A percentile compares a stretch with the other conserved stretches of the same genome.
Conservation (phyloP, 2,329 filamentous ascomycete species). For the Aspergillus arachidicola region DNA sequence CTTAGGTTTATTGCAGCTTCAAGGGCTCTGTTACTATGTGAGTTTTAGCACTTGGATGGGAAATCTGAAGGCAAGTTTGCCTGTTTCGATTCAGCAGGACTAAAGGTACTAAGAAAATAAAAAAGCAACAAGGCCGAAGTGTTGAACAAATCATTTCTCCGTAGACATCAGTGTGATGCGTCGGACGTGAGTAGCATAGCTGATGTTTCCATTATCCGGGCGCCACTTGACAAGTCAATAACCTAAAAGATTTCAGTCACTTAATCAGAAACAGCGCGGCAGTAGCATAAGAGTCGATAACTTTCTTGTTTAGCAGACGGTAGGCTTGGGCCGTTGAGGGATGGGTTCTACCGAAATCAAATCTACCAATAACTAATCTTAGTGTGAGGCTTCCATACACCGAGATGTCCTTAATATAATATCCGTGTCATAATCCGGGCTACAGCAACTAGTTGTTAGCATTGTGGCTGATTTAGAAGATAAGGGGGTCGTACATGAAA, state of each 20-base stretch:
- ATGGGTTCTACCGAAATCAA: slow-evolving; percentile 6
- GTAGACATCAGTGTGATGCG: background rate
- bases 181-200: background rate
- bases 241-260: background rate
- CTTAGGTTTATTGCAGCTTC: background rate
- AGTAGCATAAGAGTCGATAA: background rate
- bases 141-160: slow-evolving; percentile 5
- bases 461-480: background rate
- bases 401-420: slow-evolving; percentile 37
- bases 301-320: slow-evolving; percentile 2
- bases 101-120: background rate
- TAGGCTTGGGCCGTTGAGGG: slow-evolving; percentile 22
- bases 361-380: background rate
- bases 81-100: background rate
- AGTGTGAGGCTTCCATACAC: background rate
- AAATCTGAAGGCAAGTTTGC: background rate
- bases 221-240: background rate
- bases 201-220: background rate
- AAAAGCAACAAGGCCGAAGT: background rate
- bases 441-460: slow-evolving; percentile 18
- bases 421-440: slow-evolving; percentile 52
- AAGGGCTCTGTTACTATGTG: background rate
- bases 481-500: slow-evolving; percentile 67
- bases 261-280: background rate
- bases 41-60: background rate